These are phyloP conservation scores for Cubamyces lactineus DNA, from an alignment of 768 basidiomycete species.

Conservation along the genomic window DNA sequence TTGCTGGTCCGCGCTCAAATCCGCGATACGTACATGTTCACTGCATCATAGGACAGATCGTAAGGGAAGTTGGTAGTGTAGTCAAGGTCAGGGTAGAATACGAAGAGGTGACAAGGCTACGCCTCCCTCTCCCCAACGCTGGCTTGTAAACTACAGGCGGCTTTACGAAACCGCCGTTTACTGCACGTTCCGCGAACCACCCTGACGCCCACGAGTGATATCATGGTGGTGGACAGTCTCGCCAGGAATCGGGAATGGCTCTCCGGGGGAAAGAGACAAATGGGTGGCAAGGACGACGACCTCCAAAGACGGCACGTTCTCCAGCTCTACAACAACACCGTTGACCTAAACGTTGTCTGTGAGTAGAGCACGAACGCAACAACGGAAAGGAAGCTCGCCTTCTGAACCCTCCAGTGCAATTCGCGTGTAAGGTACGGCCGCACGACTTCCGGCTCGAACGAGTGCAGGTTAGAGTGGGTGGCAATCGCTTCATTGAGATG, in stretches of 20 bases:
- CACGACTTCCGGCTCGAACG: slow-evolving; percentile 15
- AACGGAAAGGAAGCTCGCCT: background rate
- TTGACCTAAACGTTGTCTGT: background rate
- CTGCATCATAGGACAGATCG: too few species aligned
- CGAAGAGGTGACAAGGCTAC: too few species aligned
- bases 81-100: too few species aligned
- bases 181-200: background rate
- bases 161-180: background rate
- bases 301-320: slow-evolving; percentile 12
- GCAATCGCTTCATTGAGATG: slow-evolving; percentile 23
- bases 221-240: slow-evolving; percentile 5
- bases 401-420: slow-evolving; percentile 21
- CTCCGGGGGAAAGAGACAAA: slow-evolving; percentile 5
- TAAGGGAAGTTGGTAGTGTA: too few species aligned
- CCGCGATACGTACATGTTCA: too few species aligned
- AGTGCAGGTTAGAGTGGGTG: background rate
- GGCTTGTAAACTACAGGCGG: too few species aligned
- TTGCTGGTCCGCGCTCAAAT: too few species aligned
- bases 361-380: background rate
- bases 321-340: slow-evolving; percentile 2
- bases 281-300: slow-evolving; percentile 12
- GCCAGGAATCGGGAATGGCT: slow-evolving; percentile 1
- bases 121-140: too few species aligned
- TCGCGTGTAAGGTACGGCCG: slow-evolving; percentile 11
- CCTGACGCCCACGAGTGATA: slow-evolving; percentile 11